phyloP scores from a whole-genome alignment of 1,284 basidiomycete species.

The Binderoboletus segoi region DNA sequence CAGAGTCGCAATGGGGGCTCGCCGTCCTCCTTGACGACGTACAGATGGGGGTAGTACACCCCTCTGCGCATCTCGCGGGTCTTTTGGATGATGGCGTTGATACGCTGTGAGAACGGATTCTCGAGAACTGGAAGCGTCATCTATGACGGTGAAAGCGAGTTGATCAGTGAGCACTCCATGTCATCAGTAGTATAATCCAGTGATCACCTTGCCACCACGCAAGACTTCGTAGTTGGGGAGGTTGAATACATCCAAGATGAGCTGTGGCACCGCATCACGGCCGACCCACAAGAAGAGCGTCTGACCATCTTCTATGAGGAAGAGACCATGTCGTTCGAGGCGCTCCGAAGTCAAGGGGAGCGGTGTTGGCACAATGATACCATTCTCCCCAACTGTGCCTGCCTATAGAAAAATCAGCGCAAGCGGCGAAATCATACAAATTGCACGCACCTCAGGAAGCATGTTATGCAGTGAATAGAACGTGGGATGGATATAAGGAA shows the following conservation, averaged over 20 bases:
- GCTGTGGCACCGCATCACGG: constrained; percentile 93
- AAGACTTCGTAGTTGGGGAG: constrained; percentile 87
- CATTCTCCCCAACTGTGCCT: constrained; percentile 80
- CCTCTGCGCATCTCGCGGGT: constrained; percentile 89
- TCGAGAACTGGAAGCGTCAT: constrained; percentile 87
- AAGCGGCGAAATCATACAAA: background rate
- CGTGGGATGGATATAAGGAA: constrained; percentile 93
- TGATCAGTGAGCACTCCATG: constrained; percentile 6
- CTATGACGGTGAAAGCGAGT: constrained; percentile 40
- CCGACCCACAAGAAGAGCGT: constrained; percentile 98
- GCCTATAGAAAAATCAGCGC: constrained; percentile 46
- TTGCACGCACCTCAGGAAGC: constrained; percentile 74
- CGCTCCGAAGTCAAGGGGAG: constrained; percentile 92
- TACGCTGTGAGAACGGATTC: constrained; percentile 90
- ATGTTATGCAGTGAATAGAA: constrained; percentile 99
- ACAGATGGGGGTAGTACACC: constrained; percentile 93
- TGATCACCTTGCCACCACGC: constrained; percentile 85
- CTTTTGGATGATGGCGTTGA: constrained; percentile 93
- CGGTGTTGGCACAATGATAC: constrained; percentile 83
- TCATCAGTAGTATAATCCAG: background rate
- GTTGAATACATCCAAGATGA: constrained; percentile 94
- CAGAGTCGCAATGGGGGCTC: constrained; percentile 92
- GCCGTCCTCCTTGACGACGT: constrained; percentile 97
- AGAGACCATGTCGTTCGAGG: constrained; percentile 93
- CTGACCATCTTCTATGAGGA: constrained; percentile 97